Base-by-base conservation (phyloP, 371 early-diverging fungal genomes). In the Parasitella parasitica region DNA sequence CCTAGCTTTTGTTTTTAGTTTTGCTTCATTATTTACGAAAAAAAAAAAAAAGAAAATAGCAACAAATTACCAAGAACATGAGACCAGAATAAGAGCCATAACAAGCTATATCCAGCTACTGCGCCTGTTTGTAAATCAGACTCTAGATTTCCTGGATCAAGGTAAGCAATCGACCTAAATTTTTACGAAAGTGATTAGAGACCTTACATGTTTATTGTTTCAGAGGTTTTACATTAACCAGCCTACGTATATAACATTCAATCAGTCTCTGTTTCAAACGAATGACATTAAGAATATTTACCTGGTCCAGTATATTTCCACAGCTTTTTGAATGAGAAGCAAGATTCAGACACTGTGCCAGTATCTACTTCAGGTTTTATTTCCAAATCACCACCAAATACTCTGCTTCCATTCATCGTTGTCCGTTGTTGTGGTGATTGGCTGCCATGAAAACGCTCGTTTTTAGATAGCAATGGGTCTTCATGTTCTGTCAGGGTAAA, bases 131-230 rank as follows among this genome's bases (percentile, higher is more conserved):
- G 87, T 4, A 90, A 70, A 73, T 91, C 89, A 32, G 87, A 86
- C 62, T 89, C 89, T 4, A 89, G 71, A 53, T 90, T 91, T 11
- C 91, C 91, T n/a, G 90, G 90, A 69, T 91, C 91, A 7, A 91
- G 76, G 64, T 88, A 86, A 4, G 88, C 91, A 56, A 90, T 84
- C 15, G 87, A 84, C 85, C 87, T 86, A 63, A 6, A 56, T 4
- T 16, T 49, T n/a, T n/a, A n/a, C n/a, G 11, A 49, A 16, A 52
- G 13, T 26, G 5, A 35, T 56, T 18, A 11, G 38, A n/a, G 4
- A 5, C 8, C 30, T 18, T 52, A 12, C 6, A 26, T 5, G 5
- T 4, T 1, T 22, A 4, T 20, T 12, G 1, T 46, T 15, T 22
- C n/a, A n/a, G n/a, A n/a, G n/a, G n/a, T 48, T 53, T 50, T 75